These are phyloP conservation scores for Vitis hybrid DNA, from an alignment of 177 flowering plant genomes.

Conservation along the genomic window DNA sequence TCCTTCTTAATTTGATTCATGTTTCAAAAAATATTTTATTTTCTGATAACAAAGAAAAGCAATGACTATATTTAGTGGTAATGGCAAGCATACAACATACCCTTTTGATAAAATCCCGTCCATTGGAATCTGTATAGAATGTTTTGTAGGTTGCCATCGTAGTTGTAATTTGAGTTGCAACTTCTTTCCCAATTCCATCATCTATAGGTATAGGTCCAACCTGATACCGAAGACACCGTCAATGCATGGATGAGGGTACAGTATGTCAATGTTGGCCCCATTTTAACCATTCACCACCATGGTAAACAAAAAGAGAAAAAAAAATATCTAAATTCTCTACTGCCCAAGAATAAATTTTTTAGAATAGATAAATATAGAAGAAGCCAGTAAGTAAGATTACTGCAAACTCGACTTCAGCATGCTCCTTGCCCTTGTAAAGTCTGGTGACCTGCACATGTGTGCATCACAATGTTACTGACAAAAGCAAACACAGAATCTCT, in stretches of 20 bases:
- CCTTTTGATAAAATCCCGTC: conserved; percentile 90
- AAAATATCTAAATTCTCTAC: too few species aligned
- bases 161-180: conserved; percentile 62
- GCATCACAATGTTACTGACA: background rate
- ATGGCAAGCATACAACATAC: conserved; percentile 37
- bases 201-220: conserved; percentile 94
- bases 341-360: too few species aligned
- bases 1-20: too few species aligned
- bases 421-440: conserved; percentile 82
- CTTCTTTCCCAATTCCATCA: conserved; percentile 86
- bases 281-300: too few species aligned
- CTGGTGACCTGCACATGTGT: conserved; percentile 66
- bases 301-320: too few species aligned
- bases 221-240: conserved; percentile 29
- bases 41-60: background rate
- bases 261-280: too few species aligned
- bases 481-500: background rate
- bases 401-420: conserved; percentile 90
- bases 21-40: background rate
- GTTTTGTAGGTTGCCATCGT: conserved; percentile 64
- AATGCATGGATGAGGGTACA: too few species aligned
- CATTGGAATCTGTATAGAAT: conserved; percentile 91
- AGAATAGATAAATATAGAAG: background rate
- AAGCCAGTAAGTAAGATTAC: conserved; percentile 45
- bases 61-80: background rate